Base-by-base conservation (phyloP, 139 green algal species). In the Pycnococcus provasolii region DNA sequence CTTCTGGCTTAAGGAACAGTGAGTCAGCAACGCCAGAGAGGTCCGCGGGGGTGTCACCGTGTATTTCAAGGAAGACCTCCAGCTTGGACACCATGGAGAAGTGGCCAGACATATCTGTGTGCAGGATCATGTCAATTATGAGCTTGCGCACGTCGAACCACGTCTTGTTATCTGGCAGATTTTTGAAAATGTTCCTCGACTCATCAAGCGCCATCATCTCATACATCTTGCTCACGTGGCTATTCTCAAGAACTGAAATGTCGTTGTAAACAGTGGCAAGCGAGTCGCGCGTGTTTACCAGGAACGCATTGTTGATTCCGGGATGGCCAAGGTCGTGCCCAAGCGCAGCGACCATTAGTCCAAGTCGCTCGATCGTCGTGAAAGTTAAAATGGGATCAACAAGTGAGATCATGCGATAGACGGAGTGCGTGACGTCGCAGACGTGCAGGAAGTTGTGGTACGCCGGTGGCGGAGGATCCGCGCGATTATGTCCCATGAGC, bases 381-480 rank as follows among this genome's bases (percentile, higher is more conserved):
- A 88, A 39, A 4, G 50, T 2, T 44, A 39, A 48, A 1, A 26
- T n/a, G 0, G 50, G 37, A 48, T 64, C 57, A 5, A 40, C 66
- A 4, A 81, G 53, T 42, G 51, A 54, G 9, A 87, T 74, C 47
- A 81, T 79, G 15, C 73, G 55, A 58, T 80, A 85, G 1, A 72
- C 67, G 1, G 73, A 69, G 64, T 86, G 80, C 7, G 80, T 76
- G 39, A 89, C 84, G 75, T 89, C 84, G 41, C 73, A 42, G 7
- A 60, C 74, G 68, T 89, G 84, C 44, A 67, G 72, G 60, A 85
- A 86, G 80, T 86, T 86, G 72, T 89, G 83, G 71, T 89, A 89
- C 4, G 78, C 69, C 9, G 9, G 26, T 55, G 50, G 50, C 9
- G 50, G 50, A 13, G 11, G 50, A 55, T 55, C 9, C 50, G 9